These are phyloP conservation scores for Acer saccharum DNA, from an alignment of 345 rosid genomes.

Conservation along the genomic window DNA sequence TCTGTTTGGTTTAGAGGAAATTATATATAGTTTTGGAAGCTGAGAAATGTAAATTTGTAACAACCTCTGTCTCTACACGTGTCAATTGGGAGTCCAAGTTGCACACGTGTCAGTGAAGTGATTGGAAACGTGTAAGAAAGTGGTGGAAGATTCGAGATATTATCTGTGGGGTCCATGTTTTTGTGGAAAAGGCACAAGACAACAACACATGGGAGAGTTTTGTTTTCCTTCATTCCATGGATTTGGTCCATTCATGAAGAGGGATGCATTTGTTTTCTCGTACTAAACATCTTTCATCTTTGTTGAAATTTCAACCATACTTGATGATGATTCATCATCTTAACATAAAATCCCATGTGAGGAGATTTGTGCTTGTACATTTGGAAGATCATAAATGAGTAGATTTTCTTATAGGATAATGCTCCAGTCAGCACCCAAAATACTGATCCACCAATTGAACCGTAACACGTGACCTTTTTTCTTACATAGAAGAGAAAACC, in stretches of 20 bases:
- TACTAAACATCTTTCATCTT: not conserved
- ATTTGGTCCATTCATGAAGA: not conserved
- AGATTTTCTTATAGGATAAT: not conserved
- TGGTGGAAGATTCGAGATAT: not conserved
- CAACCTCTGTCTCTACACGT: slow-evolving; percentile 16
- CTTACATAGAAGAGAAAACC: too few relatives aligned
- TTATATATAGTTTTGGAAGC: slow-evolving; percentile 9
- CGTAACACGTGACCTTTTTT: too few relatives aligned
- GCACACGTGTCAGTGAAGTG: not conserved
- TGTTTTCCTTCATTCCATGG: too few relatives aligned
- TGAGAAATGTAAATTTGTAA: not conserved
- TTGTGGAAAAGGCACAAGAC: not conserved
- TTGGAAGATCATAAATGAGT: not conserved
- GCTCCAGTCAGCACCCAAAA: too few relatives aligned
- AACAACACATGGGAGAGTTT: too few relatives aligned
- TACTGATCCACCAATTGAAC: too few relatives aligned
- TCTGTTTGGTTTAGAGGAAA: too few relatives aligned
- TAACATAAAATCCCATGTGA: not conserved
- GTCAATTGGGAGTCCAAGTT: not conserved
- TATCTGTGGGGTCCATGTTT: not conserved
- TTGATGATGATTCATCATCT: too few relatives aligned
- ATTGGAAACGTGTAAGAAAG: not conserved
- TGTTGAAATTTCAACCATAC: not conserved
- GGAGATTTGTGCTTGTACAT: not conserved
- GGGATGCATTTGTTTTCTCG: too few relatives aligned